Base-by-base conservation (phyloP, 805 yeast genomes). In the Saccharomyces jurei region DNA sequence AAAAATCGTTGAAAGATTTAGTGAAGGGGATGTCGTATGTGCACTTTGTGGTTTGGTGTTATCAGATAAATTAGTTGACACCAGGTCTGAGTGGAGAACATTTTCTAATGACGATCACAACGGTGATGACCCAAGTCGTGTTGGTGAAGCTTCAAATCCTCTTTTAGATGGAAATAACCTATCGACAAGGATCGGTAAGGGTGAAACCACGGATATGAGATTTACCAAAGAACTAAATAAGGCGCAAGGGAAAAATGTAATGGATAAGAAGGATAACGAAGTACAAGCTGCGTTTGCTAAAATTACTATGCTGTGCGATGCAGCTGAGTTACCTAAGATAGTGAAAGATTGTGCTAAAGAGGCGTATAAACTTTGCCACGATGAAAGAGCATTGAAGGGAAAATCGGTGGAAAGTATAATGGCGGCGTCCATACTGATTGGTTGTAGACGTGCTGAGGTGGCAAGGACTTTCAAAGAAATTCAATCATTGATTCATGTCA, bases 71-170 rank as follows among this genome's bases (percentile, higher is more conserved):
- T 84, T 92, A 51, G 96, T 92, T 30, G 99, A 92, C 66, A 91
- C 96, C 4, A 79, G 98, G 61, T 89, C 97, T 1, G 99, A 92
- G 76, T 92, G 99, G 99, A 87, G 99, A 76, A 94, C 99, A 2
- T 92, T 92, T 70, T 86, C 95, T 56, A 94, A 94, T 68, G 99
- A 92, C 70, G 99, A 92, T 71, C 98, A 92, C 70, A 94, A 92
- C 63, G 96, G 96, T 63, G 97, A 90, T 71, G 99, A 92, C 70
- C 99, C 99, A 4, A 85, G 94, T 60, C 98, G 99, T 87, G 99
- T 92, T 59, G 99, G 99, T 71, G 97, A 91, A 68, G 97, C 97
- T 4, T 84, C 90, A 17, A 91, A 91, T 68, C 97, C 97, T 9
- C 75, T 91, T 53, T 77, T 94, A 61, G 97, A 91, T 66, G 87